phyloP scores from a whole-genome alignment of 805 yeast species.

The Naumovozyma baii region DNA sequence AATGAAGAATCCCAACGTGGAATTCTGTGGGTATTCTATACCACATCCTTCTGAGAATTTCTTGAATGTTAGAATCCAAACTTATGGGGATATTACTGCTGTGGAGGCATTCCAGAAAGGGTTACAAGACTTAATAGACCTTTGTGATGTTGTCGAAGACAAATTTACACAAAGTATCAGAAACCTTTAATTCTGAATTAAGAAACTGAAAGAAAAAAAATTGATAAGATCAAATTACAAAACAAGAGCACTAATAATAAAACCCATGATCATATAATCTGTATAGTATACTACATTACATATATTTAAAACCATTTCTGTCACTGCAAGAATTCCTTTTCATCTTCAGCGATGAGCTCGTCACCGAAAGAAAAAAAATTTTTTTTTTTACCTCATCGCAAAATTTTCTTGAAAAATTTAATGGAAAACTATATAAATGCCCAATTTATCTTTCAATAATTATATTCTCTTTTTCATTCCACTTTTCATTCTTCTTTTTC shows the following conservation, averaged over 20 bases:
- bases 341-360: no score
- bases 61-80: slow-evolving; percentile 85
- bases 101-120: slow-evolving; percentile 91
- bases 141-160: slow-evolving; percentile 77
- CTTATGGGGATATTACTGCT: slow-evolving; percentile 78
- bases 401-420: not conserved
- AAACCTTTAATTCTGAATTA: no score
- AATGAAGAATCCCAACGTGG: slow-evolving; percentile 96
- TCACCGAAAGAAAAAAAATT: not conserved
- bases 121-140: slow-evolving; percentile 67
- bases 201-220: no score
- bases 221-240: no score
- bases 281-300: not conserved
- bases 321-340: not conserved
- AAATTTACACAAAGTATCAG: slow-evolving; percentile 62
- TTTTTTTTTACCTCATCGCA: slow-evolving; percentile 1
- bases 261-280: no score
- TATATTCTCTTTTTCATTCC: not conserved
- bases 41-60: slow-evolving; percentile 96
- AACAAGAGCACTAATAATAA: no score
- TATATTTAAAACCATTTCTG: not conserved
- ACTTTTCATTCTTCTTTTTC: not conserved
- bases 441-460: not conserved
- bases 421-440: not conserved
- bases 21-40: slow-evolving; percentile 95